phyloP scores from a whole-genome alignment of 805 yeast species.

The Starmerella kuoi region DNA sequence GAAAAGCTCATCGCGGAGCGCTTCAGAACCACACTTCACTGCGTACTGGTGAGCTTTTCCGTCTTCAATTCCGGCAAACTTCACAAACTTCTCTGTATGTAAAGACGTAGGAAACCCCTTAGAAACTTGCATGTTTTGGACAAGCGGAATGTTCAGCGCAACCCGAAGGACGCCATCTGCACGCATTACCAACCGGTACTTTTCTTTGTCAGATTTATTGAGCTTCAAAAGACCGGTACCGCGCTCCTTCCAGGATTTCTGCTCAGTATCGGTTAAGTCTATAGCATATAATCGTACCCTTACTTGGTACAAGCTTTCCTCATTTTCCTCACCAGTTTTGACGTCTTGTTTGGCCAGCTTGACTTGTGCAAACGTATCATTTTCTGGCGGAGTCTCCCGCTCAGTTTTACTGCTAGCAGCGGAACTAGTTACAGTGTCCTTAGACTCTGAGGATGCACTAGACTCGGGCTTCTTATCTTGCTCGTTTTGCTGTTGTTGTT shows the following conservation, averaged over 20 bases:
- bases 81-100: constrained; percentile 67
- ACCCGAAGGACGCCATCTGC: constrained; percentile 76
- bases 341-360: constrained; percentile 30
- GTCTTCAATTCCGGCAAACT: constrained; percentile 58
- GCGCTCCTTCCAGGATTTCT: constrained; percentile 89
- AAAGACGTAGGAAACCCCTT: constrained; percentile 82
- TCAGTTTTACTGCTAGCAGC: too few relatives aligned
- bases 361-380: constrained; percentile 27
- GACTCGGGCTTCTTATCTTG: not conserved
- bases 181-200: constrained; percentile 75
- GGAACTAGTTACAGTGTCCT: not conserved
- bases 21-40: constrained; percentile 53
- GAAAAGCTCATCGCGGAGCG: constrained; percentile 45
- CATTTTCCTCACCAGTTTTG: constrained; percentile 88
- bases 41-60: constrained; percentile 72
- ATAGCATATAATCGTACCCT: constrained; percentile 64
- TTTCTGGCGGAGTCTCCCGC: not conserved
- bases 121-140: constrained; percentile 46
- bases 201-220: constrained; percentile 35
- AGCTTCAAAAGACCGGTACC: constrained; percentile 84
- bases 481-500: not conserved
- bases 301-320: constrained; percentile 51
- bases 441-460: too few relatives aligned
- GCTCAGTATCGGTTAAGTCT: constrained; percentile 43
- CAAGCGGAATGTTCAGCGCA: constrained; percentile 61